Evolutionary conservation across 2,329 filamentous ascomycete genomes (phyloP), one percentile per base, ranked within the genome.

Genomic region (Stemphylium beticola): DNA sequence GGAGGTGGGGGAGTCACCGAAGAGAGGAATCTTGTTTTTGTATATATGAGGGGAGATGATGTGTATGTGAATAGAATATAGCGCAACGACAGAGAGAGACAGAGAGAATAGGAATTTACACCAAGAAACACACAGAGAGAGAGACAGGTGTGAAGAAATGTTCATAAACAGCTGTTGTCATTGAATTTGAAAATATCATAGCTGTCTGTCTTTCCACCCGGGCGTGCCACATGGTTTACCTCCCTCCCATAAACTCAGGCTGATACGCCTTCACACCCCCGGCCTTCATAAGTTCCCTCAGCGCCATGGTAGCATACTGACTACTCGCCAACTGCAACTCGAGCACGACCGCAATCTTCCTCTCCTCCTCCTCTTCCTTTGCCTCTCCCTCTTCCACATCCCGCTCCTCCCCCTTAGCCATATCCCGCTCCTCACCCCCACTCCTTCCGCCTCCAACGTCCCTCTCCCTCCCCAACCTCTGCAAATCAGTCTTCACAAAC

Each of bases 401-500:
- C 17, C 60, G 58, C 64, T 73, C 43, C 29, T 58, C 62, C 3
- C 67, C 56, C 24, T 54, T 53, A 12, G 60, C 39, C 50, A 67
- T 79, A 2, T 85, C 88, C 9, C 89, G 76, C 65, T 86, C 85
- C 34, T 69, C 47, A 14, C 46, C 26, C 8, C 9, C 26, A 29
- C 26, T 9, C 2, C 7, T 48, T 66, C 9, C 58, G 55, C 11
- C 77, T 64, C 43, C 53, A 24, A 9, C 67, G 62, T 53, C 77
- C 75, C 31, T 77, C 74, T 77, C 77, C 55, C 81, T 79, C 15
- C 64, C 58, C 57, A 93, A 77, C 45, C 83, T 78, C 64, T 97
- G 91, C 52, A 95, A 69, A 74, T 99, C 95, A 0, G 95, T 99
- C 56, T 89, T 85, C 3, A 96, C 89, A 77, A 98, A 87, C 77